Conservation (phyloP, 495 filamentous ascomycete species). For the Aspergillus taichungensis region DNA sequence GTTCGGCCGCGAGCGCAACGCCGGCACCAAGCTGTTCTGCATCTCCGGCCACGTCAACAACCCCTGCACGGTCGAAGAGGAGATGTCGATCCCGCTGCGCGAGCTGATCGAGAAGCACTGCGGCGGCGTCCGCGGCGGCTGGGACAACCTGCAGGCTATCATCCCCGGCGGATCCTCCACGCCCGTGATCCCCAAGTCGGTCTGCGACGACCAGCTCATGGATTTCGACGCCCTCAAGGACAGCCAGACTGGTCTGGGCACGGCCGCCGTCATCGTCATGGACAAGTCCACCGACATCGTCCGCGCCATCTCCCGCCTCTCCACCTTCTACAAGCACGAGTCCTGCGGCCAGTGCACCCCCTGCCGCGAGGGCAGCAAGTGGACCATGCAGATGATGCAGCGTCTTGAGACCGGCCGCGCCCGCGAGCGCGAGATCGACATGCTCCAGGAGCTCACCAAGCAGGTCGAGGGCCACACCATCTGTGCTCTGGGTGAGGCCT, state of each 20-base stretch:
- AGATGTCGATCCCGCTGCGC: conserved; percentile 91
- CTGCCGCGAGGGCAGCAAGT: conserved; percentile 93
- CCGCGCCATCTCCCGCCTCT: conserved; percentile 81
- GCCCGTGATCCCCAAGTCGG: conserved; percentile 76
- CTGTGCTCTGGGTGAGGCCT: conserved; percentile 94
- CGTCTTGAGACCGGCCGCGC: conserved; percentile 87
- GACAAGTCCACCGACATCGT: conserved; percentile 96
- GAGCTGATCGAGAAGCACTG: conserved; percentile 98
- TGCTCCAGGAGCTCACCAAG: conserved; percentile 98
- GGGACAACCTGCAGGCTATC: conserved; percentile 92
- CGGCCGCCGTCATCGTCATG: conserved; percentile 98
- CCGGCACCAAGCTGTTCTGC: conserved; percentile 95
- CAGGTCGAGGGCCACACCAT: conserved; percentile 99
- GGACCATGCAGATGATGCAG: conserved; percentile 98
- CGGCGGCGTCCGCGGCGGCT: conserved; percentile 90
- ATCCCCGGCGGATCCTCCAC: conserved; percentile 97
- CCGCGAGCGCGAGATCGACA: conserved; percentile 89
- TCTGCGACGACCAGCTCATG: conserved; percentile 94
- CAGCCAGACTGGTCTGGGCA: conserved; percentile 90
- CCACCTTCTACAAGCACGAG: conserved; percentile 97
- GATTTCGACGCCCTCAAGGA: conserved; percentile 98
- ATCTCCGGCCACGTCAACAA: conserved; percentile 99
- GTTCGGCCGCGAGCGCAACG: conserved; percentile 91
- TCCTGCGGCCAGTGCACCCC: conserved; percentile 97
- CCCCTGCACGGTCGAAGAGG: conserved; percentile 93